Evolutionary conservation across 2,329 filamentous ascomycete genomes (phyloP), one percentile per base, ranked within the genome.

Genomic region (Colletotrichum filicis): DNA sequence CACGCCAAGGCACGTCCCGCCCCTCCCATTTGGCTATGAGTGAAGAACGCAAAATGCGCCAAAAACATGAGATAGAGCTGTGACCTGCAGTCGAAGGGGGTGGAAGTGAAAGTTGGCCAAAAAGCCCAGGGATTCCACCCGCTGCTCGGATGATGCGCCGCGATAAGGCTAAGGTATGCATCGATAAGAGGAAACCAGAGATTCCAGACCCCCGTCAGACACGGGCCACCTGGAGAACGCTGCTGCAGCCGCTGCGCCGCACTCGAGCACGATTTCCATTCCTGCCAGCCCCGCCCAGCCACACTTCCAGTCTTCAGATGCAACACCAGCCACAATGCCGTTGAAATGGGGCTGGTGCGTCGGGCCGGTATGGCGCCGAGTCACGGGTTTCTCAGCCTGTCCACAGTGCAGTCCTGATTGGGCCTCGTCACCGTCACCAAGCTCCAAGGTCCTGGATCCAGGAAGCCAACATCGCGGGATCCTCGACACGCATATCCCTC

Each of bases 381-480:
- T 73, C 71, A 73, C 71, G 71, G 28, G 71, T 73, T 71, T 61
- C 71, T 70, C 71, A 73, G 71, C 66, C 71, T 57, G 66, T 61
- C 60, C 66, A 56, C 46, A 9, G 46, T 65, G 42, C 69, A 46
- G 49, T 67, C 59, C 74, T 75, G 68, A 73, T 71, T 75, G 72
- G 71, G 52, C 46, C 66, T 73, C 65, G 61, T 73, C 72, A 49
- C 68, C 66, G 64, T 74, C 65, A 74, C 73, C 62, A 70, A 75
- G 74, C 74, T 75, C 74, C 65, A 67, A 73, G 71, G 63, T 72
- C 68, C 61, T 67, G 35, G 63, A 67, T 69, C 72, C 72, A 70
- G 72, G 74, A 66, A 75, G 66, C 71, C 66, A 69, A 62, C 62
- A 62, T 74, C 62, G 52, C 57, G 68, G 71, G 67, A 71, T 72